Evolutionary conservation across 1,284 basidiomycete genomes (phyloP), one percentile per base, ranked within the genome.

Genomic region (Melampsora medusae): DNA sequence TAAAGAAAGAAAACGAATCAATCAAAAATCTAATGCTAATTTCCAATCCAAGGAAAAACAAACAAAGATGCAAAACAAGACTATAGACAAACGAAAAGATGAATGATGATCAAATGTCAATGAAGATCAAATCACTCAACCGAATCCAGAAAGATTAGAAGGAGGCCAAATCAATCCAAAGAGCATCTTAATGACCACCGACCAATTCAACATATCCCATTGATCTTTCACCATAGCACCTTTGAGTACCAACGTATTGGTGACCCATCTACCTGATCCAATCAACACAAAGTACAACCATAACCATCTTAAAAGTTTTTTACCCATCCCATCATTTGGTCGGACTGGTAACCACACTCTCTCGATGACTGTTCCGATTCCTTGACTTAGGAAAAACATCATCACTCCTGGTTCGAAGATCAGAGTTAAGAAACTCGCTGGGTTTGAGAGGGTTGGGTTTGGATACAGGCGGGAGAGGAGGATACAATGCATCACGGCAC

Each of bases 311-410:
- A 53, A 7, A n/a, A 65, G 28, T 53, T 53, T 72, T 65, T 62
- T 70, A 42, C 22, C n/a, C 2, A 7, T 61, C 53, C 61, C n/a
- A 33, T 61, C 61, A 50, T 61, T 38, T 70, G 59, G 4, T 33
- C 35, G 48, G 25, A 42, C 7, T 56, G 38, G 10, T 48, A 48
- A 42, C 59, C 56, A 25, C 61, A 46, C 17, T 61, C 61, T n/a
- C 31, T 70, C 68, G 19, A 70, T 38, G 6, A 70, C 28, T 22
- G 61, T 42, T 25, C 68, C 68, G 5, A 62, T 16, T 6, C 68
- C 68, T 70, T 70, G 68, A 59, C 68, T 60, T 46, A 70, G 56
- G 56, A 70, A 70, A 59, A 70, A 70, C 46, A 38, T 60, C 38
- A 60, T 60, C 25, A 70, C 48, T 61, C 68, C 68, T 10, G 68